Base-by-base conservation (phyloP, 352 stramenopile genomes). In the Achlya hypogyna region DNA sequence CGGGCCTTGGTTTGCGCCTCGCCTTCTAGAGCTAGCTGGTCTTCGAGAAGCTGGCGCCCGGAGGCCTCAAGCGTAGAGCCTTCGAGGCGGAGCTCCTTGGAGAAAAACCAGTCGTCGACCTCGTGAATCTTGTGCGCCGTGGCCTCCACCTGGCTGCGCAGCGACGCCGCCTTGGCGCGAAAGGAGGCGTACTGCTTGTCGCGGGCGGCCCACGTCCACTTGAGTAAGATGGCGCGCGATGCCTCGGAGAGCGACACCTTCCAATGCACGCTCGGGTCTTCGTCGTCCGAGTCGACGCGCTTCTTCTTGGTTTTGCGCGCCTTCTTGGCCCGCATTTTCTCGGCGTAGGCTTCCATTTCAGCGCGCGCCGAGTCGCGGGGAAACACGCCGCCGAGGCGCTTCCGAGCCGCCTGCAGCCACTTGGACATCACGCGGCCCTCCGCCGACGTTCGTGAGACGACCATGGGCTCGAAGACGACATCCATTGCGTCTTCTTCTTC, bases 381-480 rank as follows among this genome's bases (percentile, higher is more conserved):
- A 65, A 98, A 98, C 9, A 86, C 74, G 3, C 94, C 96, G 45
- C 94, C 92, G 0, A 98, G 71, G 4, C 90, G 86, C 60, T 82
- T 89, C n/a, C 95, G 81, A 14, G 92, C 89, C 20, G 94, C 95
- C 31, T 91, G 58, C 18, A 98, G 73, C 95, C 96, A 98, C 70
- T 98, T 98, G 38, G 72, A 86, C 76, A 99, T 89, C 74, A 98
- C 93, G 12, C 85, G 79, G 6, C 95, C 95, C 78, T 98, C 91
- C 28, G 85, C 78, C 20, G 93, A 96, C 6, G 73, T 86, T 20
- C 91, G 81, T 18, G 84, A 83, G 16, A 98, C 86, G 5, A 98
- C 85, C 0, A 98, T 78, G 4, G 92, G 90, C 49, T 98, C 92
- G 74, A 98, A 98, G 18, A 88, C 71, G 14, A 88, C 77, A 53